These are phyloP conservation scores for Moelleriella libera DNA, from an alignment of 2,329 filamentous ascomycete genomes.

Conservation along the genomic window DNA sequence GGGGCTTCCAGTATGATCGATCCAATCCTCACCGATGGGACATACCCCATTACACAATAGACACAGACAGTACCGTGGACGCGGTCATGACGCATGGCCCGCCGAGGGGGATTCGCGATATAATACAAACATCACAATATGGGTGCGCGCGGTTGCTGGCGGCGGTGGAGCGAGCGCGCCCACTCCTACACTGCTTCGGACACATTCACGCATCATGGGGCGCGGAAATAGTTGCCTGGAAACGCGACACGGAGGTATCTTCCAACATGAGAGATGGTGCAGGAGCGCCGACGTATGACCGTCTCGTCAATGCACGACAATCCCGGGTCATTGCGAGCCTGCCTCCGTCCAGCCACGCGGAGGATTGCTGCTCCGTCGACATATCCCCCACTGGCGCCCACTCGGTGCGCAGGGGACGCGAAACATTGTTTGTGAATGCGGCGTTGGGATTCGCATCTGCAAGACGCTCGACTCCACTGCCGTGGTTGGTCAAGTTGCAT, in stretches of 20 bases:
- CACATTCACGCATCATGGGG: slow-evolving; percentile 20
- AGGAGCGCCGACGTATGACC: slow-evolving; percentile 28
- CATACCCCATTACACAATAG: slow-evolving; percentile 14
- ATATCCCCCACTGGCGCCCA: neutral
- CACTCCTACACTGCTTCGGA: slow-evolving; percentile 22
- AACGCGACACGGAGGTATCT: no score
- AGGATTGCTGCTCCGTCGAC: neutral
- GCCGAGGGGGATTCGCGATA: slow-evolving; percentile 35
- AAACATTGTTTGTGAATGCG: neutral
- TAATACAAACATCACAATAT: slow-evolving; percentile 5
- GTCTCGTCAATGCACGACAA: slow-evolving; percentile 20
- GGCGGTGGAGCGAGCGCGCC: slow-evolving; percentile 13
- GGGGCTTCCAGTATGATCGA: slow-evolving; percentile 38
- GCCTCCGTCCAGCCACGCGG: neutral
- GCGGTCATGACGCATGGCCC: slow-evolving; percentile 42
- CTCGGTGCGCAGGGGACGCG: neutral
- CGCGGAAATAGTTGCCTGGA: slow-evolving; percentile 33
- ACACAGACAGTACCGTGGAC: no score
- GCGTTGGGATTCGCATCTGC: neutral
- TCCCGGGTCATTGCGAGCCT: neutral
- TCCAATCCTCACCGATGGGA: slow-evolving; percentile 20
- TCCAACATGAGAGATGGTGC: slow-evolving; percentile 6
- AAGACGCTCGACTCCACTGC: neutral
- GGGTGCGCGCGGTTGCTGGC: slow-evolving; percentile 18
- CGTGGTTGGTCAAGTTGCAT: neutral